Conservation (phyloP, 257 asterid genomes). For the Primulina eburnea region DNA sequence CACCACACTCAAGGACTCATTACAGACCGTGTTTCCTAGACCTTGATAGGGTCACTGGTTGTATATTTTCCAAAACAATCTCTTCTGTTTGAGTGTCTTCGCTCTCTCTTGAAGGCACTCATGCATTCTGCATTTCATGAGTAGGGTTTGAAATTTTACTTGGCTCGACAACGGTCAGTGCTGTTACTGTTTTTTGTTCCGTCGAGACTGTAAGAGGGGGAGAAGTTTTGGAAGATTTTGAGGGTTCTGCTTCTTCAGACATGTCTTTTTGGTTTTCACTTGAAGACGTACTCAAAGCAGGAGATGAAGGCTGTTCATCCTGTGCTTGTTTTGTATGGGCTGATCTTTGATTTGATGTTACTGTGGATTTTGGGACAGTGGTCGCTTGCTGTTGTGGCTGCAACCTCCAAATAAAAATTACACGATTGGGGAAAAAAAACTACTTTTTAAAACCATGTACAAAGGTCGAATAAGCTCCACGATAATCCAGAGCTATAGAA, state of each 20-base stretch:
- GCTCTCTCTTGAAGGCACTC: not conserved
- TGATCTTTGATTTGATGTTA: slow-evolving; percentile 36
- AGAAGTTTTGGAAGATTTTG: slow-evolving; percentile 20
- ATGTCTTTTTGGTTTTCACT: slow-evolving; percentile 35
- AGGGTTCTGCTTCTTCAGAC: slow-evolving; percentile 24
- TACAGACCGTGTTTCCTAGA: not conserved
- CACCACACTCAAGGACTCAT: not conserved
- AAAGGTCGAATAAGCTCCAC: not conserved
- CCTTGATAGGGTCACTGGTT: not conserved
- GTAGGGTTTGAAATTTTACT: not conserved
- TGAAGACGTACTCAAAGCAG: slow-evolving; percentile 28
- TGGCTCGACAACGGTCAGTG: not conserved
- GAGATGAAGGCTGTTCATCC: slow-evolving; percentile 30
- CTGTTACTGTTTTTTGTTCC: slow-evolving; percentile 31
- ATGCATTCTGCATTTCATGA: not conserved
- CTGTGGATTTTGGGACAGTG: slow-evolving; percentile 34
- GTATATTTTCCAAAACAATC: not conserved
- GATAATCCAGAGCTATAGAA: not conserved
- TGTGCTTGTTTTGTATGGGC: slow-evolving; percentile 29
- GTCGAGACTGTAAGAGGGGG: slow-evolving; percentile 26
- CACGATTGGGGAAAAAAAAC: not conserved
- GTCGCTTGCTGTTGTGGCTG: slow-evolving; percentile 43
- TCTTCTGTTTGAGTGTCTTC: not conserved
- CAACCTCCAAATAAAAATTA: slow-evolving; percentile 10
- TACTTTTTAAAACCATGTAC: not conserved